Percentiles rank a stretch among this genome's conserved stretches.
phyloP scores from a whole-genome alignment of 148 eudicot species.

The Rhododendron henanense region DNA sequence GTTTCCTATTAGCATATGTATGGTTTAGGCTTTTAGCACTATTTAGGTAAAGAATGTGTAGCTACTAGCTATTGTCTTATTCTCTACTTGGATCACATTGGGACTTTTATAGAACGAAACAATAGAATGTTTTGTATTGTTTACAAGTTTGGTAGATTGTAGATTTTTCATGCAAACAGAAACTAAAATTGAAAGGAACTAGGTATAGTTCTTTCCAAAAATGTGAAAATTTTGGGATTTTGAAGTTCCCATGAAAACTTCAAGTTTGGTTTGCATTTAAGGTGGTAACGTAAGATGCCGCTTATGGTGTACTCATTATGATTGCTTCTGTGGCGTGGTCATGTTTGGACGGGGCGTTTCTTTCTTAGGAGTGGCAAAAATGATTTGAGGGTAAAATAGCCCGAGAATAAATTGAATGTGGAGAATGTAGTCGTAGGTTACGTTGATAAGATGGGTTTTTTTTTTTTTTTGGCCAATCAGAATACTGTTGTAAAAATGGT shows the following conservation, averaged over 20 bases:
- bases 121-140: neutral
- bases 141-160: neutral
- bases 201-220: neutral
- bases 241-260: neutral
- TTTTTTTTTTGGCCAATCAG: neutral
- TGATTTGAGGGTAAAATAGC: neutral
- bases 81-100: neutral
- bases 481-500: neutral
- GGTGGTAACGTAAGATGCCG: neutral
- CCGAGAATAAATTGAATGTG: neutral
- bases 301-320: neutral
- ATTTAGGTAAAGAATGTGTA: neutral
- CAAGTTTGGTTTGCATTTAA: neutral
- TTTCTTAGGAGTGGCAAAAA: neutral
- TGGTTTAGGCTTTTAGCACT: neutral
- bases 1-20: neutral
- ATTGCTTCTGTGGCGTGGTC: neutral
- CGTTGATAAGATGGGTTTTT: neutral
- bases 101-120: neutral
- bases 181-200: neutral
- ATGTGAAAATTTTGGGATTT: neutral
- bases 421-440: neutral
- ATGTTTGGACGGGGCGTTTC: neutral
- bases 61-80: neutral
- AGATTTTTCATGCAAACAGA: neutral